Evolutionary conservation across 768 basidiomycete species (phyloP).

Genomic region (Saitozyma sp.): DNA sequence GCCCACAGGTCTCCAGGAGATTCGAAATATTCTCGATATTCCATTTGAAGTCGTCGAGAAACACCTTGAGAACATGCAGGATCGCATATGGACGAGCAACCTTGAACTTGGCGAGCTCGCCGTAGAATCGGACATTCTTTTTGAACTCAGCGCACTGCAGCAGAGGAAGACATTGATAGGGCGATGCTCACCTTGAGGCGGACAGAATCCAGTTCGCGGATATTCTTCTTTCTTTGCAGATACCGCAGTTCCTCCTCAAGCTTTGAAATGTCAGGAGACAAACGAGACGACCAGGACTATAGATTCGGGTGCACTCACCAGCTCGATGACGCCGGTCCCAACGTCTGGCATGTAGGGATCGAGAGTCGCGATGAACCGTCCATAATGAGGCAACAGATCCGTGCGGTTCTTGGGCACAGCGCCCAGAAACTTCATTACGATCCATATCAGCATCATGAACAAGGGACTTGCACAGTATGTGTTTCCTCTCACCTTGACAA

Average conservation of each 20-base stretch:
- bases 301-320: constrained; percentile 59
- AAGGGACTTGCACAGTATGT: too few species aligned
- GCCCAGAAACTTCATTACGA: constrained; percentile 56
- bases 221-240: constrained; percentile 87
- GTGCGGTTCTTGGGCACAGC: constrained; percentile 83
- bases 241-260: constrained; percentile 97
- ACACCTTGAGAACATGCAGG: constrained; percentile 94
- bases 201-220: constrained; percentile 82
- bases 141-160: background rate
- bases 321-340: constrained; percentile 73
- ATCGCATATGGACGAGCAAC: constrained; percentile 89
- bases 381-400: constrained; percentile 90
- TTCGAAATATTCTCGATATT: constrained; percentile 93
- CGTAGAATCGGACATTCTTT: constrained; percentile 83
- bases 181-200: constrained; percentile 68
- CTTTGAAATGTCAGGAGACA: constrained; percentile 53
- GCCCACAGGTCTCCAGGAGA: constrained; percentile 87
- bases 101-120: constrained; percentile 92
- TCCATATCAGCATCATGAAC: too few species aligned
- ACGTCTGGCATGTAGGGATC: constrained; percentile 92
- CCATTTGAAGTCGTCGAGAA: constrained; percentile 87
- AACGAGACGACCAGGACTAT: constrained; percentile 7
- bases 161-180: too few species aligned
- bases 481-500: constrained; percentile 66
- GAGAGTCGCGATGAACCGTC: constrained; percentile 81